Base-by-base conservation (phyloP, 441 rosid genomes). In the Pelargonium exstipulatum region DNA sequence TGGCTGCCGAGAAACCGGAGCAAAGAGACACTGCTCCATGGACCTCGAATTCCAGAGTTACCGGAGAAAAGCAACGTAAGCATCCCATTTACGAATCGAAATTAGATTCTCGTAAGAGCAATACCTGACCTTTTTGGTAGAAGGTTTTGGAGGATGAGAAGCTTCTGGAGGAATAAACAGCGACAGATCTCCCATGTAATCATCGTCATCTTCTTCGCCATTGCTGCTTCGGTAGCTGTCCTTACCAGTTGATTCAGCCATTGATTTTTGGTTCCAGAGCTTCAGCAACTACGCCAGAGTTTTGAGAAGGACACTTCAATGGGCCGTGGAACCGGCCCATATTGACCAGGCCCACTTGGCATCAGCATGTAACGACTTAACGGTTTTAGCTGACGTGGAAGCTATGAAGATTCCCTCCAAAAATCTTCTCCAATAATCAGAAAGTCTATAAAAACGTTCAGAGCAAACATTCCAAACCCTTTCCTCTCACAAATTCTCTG, bases 121-220 rank as follows among this genome's bases (percentile, higher is more conserved):
- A 9, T 17, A 12, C 24, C 74, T 43, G 72, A 83, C 92, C 90
- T 78, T 85, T 48, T 65, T 82, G 43, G 79, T 49, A 45, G 79
- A 65, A 35, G 65, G 13, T 49, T 80, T 86, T 5, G 91, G 65
- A 22, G 85, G 69, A 4, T 67, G 76, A 0, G 82, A 69, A 24
- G 75, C 76, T 51, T 86, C 88, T 0, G 84, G 81, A 61, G 93
- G 89, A 68, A 95, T 74, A 67, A 92, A 90, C 16, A 74, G 86
- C 66, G 97, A 86, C 17, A 95, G 83, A 77, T 91, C 96, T 22
- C 17, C 16, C 58, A 51, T 14, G 58, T n/a, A 51, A 17, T 51
- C 18, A 5, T 6, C 20, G n/a, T 14, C 8, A 2, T 26, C 64
- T 26, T 24, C 64, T 1, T 16, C 42, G 16, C 26, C 64, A 13